Evolutionary conservation across 306 rosid genomes (phyloP), one percentile per base, ranked within the genome.

Genomic region (Benincasa hispida): DNA sequence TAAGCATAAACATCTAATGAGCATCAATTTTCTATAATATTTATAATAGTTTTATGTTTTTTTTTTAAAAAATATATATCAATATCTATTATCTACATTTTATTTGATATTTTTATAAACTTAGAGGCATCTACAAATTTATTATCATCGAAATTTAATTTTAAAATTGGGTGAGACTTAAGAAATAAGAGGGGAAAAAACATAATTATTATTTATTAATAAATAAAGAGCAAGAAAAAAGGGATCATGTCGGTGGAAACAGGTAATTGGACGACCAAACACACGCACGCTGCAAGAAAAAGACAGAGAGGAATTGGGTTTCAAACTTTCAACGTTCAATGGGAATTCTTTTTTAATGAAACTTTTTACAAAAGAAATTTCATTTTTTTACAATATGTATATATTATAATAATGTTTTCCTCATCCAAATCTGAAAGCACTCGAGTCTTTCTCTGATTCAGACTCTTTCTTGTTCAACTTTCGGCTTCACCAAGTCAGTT

Each of bases 191-290:
- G 15, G 15, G 15, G 15, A 15, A 6, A 61, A 1, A 28, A 24
- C 13, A 55, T 21, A 2, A 25, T 58, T 25, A 25, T 58, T 12
- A 58, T 25, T 56, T 25, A 35, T n/a, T 17, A 63, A 37, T 18
- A n/a, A 32, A 63, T 34, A 18, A 34, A 63, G 22, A 63, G 25
- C 72, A 65, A 35, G 39, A 57, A 45, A 25, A 14, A 68, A 17
- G 27, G n/a, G 62, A n/a, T 22, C 19, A 79, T 84, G 89, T 84
- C 89, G 89, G 86, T 79, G 87, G 87, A 83, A 82, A 82, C 74
- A 74, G 85, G 77, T 62, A 84, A 74, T 35, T 65, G 80, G 6
- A 73, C 60, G 80, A 39, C 77, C 68, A 62, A 69, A 58, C 45
- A 54, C 54, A 80, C 73, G 73, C 61, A 35, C 48, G 72, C 6